phyloP scores from a whole-genome alignment of 495 filamentous ascomycete genomes.

The Daldinia loculata region DNA sequence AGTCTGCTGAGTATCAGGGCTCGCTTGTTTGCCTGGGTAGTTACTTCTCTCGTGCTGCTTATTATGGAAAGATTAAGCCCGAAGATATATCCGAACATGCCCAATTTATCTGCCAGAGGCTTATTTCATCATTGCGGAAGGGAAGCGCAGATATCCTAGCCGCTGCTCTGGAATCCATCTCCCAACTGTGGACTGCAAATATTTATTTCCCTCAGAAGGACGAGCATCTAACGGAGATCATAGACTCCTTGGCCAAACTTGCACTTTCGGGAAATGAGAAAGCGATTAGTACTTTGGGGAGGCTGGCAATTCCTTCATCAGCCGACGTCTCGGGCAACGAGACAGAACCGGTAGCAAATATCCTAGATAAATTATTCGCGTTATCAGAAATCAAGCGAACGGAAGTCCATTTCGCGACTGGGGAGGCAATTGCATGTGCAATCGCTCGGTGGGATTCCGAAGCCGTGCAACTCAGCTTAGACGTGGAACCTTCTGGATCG shows the following conservation, averaged over 20 bases:
- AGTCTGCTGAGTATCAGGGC: conserved; percentile 44
- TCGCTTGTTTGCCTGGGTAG: conserved; percentile 40
- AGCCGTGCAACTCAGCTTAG: conserved; percentile 58
- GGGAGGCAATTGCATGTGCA: conserved; percentile 81
- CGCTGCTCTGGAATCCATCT: conserved; percentile 68
- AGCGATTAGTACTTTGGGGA: conserved; percentile 79
- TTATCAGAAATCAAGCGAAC: conserved; percentile 84
- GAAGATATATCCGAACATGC: conserved; percentile 35
- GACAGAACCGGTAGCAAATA: conserved; percentile 46
- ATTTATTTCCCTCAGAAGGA: conserved; percentile 39
- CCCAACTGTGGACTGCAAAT: conserved; percentile 76
- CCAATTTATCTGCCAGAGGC: conserved; percentile 31
- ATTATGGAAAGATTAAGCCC: conserved; percentile 29
- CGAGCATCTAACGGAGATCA: conserved; percentile 49
- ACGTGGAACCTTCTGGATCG: conserved; percentile 51
- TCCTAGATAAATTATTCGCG: conserved; percentile 70
- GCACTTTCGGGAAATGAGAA: conserved; percentile 84
- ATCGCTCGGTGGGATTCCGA: conserved; percentile 79
- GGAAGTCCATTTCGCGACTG: conserved; percentile 87
- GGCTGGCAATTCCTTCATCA: conserved; percentile 63
- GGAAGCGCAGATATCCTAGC: conserved; percentile 50
- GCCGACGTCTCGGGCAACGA: conserved; percentile 28
- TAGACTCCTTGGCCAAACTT: conserved; percentile 66
- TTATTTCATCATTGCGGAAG: conserved; percentile 31
- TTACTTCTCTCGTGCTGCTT: conserved; percentile 40